Conservation (phyloP, 352 stramenopile species). For the Globisporangium mamillatum region DNA sequence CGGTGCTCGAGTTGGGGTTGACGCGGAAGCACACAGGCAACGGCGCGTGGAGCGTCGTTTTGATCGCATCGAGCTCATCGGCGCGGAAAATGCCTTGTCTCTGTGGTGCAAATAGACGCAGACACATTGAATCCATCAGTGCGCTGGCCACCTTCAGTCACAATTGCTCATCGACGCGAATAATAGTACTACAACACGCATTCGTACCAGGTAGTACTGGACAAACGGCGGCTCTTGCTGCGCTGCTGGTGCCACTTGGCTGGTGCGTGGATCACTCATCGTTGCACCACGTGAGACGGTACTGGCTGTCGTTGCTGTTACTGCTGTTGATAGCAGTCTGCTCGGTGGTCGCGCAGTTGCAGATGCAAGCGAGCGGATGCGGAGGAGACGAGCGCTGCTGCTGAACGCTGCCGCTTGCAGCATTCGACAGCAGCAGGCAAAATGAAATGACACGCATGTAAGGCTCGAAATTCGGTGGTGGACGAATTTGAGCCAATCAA, state of each 20-base stretch:
- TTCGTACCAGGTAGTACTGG: conserved; percentile 66
- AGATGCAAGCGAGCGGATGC: background rate
- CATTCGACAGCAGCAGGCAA: conserved; percentile 1
- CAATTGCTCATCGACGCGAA: background rate
- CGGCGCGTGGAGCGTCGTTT: conserved; percentile 44
- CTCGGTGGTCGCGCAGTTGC: background rate
- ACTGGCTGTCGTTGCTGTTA: background rate
- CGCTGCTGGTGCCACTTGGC: background rate
- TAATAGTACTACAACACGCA: background rate
- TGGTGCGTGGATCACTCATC: background rate
- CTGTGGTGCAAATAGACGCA: conserved; percentile 18
- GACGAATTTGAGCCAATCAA: conserved; percentile 15
- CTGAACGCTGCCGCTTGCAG: background rate
- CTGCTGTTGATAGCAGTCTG: background rate
- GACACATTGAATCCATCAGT: background rate
- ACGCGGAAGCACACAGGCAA: conserved; percentile 73
- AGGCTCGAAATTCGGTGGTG: conserved; percentile 1
- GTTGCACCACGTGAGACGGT: background rate
- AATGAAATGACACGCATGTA: background rate
- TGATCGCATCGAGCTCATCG: conserved; percentile 41
- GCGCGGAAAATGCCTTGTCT: conserved; percentile 55
- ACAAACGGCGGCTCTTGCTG: conserved; percentile 32
- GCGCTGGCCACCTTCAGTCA: no score
- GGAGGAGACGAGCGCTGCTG: conserved; percentile 4
- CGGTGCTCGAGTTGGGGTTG: conserved; percentile 39